phyloP scores from a whole-genome alignment of 106 monocot species.

The Apostasia shenzhenica region DNA sequence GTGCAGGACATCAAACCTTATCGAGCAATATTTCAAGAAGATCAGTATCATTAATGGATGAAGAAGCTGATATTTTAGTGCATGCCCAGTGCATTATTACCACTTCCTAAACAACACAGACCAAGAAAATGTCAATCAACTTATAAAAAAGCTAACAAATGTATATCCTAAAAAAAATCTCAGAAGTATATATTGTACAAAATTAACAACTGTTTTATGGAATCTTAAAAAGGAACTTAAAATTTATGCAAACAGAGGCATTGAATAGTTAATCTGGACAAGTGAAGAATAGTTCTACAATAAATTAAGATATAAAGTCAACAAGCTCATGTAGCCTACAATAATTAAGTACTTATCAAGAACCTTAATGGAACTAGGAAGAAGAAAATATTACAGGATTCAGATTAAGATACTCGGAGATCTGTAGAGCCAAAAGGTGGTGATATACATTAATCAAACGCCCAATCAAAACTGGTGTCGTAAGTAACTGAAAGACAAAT shows the following conservation, averaged over 20 bases:
- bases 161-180: background rate
- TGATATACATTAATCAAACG: slow-evolving; percentile 81
- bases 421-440: slow-evolving; percentile 73
- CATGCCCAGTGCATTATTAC: slow-evolving; percentile 99
- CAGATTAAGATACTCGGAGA: slow-evolving; percentile 86
- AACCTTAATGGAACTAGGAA: too few species aligned
- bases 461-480: slow-evolving; percentile 83
- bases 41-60: slow-evolving; percentile 44
- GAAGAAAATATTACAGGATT: slow-evolving; percentile 45
- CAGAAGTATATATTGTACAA: too few species aligned
- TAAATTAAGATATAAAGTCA: too few species aligned
- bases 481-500: slow-evolving; percentile 61
- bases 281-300: too few species aligned
- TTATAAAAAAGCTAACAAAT: background rate
- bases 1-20: slow-evolving; percentile 45
- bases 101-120: slow-evolving; percentile 61
- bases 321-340: too few species aligned
- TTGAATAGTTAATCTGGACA: too few species aligned
- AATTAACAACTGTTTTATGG: too few species aligned
- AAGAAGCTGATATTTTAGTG: slow-evolving; percentile 77
- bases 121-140: background rate
- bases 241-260: too few species aligned
- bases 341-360: too few species aligned
- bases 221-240: too few species aligned
- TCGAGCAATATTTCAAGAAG: slow-evolving; percentile 86